Percentiles rank a stretch among this genome's conserved stretches.
Conservation (phyloP, 1,284 basidiomycete species). For the Meira miltonrushii region DNA sequence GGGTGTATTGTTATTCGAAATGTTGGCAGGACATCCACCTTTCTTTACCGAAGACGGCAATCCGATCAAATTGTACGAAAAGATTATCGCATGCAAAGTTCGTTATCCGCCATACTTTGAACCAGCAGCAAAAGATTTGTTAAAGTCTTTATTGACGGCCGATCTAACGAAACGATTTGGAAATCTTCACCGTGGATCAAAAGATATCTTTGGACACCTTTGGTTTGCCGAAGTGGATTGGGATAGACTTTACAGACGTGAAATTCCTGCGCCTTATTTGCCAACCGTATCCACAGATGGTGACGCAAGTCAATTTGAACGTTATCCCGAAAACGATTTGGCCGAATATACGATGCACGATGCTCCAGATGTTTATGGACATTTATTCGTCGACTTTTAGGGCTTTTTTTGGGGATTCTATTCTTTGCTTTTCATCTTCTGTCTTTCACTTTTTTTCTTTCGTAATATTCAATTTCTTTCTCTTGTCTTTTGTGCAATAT, state of each 20-base stretch:
- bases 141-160: conserved; percentile 80
- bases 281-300: conserved; percentile 58
- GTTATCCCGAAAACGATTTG: conserved; percentile 48
- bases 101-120: conserved; percentile 85
- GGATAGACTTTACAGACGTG: conserved; percentile 73
- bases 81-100: conserved; percentile 80
- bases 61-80: conserved; percentile 80
- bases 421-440: neutral
- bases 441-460: neutral
- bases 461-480: neutral
- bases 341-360: conserved; percentile 39
- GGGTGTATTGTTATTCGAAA: conserved; percentile 72
- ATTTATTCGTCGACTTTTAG: conserved; percentile 48
- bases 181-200: conserved; percentile 83
- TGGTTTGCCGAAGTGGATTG: conserved; percentile 98
- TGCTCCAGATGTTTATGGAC: conserved; percentile 36
- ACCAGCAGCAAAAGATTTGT: conserved; percentile 71
- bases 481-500: neutral
- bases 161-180: conserved; percentile 89
- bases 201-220: conserved; percentile 89
- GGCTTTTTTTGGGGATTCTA: neutral
- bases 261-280: conserved; percentile 93
- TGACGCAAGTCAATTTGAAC: conserved; percentile 51
- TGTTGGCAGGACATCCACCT: conserved; percentile 55
- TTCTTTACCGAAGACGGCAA: conserved; percentile 59